A percentile compares a stretch with the other conserved stretches of the same genome.
Evolutionary conservation across 495 filamentous ascomycete genomes (phyloP).

Genomic region (Gamarada debralockiae): DNA sequence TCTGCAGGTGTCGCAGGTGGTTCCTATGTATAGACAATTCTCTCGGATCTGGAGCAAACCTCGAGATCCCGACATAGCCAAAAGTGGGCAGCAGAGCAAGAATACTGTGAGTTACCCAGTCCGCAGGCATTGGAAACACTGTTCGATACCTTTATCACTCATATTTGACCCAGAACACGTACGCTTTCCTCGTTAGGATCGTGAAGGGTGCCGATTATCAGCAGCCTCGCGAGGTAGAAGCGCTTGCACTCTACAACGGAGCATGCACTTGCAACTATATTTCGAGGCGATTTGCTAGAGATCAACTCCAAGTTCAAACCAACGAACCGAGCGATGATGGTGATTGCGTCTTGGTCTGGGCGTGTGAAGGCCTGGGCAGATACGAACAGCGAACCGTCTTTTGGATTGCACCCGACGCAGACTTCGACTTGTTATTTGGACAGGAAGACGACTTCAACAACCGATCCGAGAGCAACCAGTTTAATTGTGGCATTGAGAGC

Average conservation of each 20-base stretch:
- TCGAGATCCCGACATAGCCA: too few species aligned
- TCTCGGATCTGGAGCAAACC: too few species aligned
- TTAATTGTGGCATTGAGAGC: not conserved
- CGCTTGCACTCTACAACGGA: not conserved
- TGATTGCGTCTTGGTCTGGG: not conserved
- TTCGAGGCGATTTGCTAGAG: slow-evolving; percentile 5
- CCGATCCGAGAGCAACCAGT: not conserved
- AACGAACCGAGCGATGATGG: not conserved
- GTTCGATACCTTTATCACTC: too few species aligned
- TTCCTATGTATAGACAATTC: too few species aligned
- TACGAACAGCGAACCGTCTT: not conserved
- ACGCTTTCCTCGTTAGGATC: too few species aligned
- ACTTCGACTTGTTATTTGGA: slow-evolving; percentile 4
- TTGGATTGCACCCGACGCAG: not conserved
- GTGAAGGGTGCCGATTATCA: too few species aligned
- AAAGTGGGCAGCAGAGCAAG: too few species aligned
- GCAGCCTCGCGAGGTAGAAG: too few species aligned
- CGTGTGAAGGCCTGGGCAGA: not conserved
- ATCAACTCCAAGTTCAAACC: not conserved
- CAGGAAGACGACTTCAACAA: not conserved
- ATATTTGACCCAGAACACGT: too few species aligned
- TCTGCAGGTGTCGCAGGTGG: too few species aligned
- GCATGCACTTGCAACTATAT: not conserved
- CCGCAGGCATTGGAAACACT: too few species aligned
- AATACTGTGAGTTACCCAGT: too few species aligned